Evolutionary conservation across 306 rosid genomes (phyloP), one percentile per base, ranked within the genome.

Genomic region (Lathyrus sativus): DNA sequence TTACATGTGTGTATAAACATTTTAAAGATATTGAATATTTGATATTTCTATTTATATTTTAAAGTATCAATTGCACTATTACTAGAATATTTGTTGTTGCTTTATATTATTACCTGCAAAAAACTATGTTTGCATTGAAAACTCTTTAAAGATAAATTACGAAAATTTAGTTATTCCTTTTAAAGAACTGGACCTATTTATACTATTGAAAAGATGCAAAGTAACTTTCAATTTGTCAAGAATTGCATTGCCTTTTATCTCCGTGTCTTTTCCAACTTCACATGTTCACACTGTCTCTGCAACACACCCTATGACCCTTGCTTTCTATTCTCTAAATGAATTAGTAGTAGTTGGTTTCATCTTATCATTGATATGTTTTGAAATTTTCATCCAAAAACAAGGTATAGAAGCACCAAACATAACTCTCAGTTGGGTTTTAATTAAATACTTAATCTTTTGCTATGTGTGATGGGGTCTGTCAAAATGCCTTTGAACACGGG

Each of bases 321-420:
- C 50, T 37, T 50, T 11, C 45, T 41, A 41, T 41, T 11, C 45
- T 41, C 45, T 41, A 9, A 41, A 41, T 41, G 13, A 41, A 41
- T 10, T 35, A 35, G 9, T 41, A 41, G 45, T 41, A 41, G 45
- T 22, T 50, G 29, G 60, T 19, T 29, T 17, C 17, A 17, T 58
- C 9, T 39, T 22, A 54, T 24, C 60, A 12, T 31, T 19, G n/a
- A 39, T 62, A 58, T 58, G 43, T 58, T 58, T 58, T 58, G 64
- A 41, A 58, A 58, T 58, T 31, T 58, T 0, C 64, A 7, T 58
- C 43, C 22, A 7, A 58, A 58, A 58, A 58, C 24, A 58, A 31
- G 22, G 37, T 58, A 7, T 35, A 59, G 45, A 59, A 59, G 45
- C 24, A 58, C 64, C 43, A 58, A 33, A 58, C 17, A 10, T 12